Base-by-base conservation (phyloP, 345 rosid genomes). In the Cochlearia excelsa region DNA sequence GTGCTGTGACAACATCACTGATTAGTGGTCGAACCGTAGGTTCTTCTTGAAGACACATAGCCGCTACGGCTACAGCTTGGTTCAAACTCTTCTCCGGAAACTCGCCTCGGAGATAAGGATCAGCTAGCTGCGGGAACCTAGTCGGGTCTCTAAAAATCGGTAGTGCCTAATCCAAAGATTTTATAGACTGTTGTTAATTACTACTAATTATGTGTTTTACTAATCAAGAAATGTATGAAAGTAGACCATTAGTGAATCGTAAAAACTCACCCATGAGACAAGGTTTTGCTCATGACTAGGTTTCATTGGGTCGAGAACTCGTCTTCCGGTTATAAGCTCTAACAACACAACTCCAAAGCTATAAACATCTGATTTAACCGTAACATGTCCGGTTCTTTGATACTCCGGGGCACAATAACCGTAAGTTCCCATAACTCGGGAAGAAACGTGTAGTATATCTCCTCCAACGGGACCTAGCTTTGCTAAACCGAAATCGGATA, bases 401-500 rank as follows among this genome's bases (percentile, higher is more conserved):
- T 91, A 91, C 51, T 91, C 96, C 0, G 96, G 98, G 4, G 96
- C 98, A 37, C 96, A 88, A 40, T 91, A 91, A 10, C 98, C 95
- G 26, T 86, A 86, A 1, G 98, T 88, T 65, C 98, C 98, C 98
- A 91, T 86, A 7, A 88, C 84, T 66, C 90, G 78, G 3, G 98
- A 82, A 46, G 96, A 84, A 0, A 91, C 88, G 9, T 88, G 88
- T 1, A 74, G 60, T 38, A 63, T 80, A 47, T 91, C 88, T 38
- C 90, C 88, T 38, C 90, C 95, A 2, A 60, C 4, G 3, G 90
- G 95, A 40, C 92, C 84, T 2, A 88, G 80, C 67, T 88, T 88
- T 51, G 96, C 98, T 38, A 91, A 69, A 49, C 98, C 95, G 2
- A 91, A 88, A 78, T 91, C 98, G 0, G 96, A 88, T 8, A 88